A percentile compares a stretch with the other conserved stretches of the same genome.
These are phyloP conservation scores for Coriaria nepalensis DNA, from an alignment of 306 rosid genomes.

Conservation along the genomic window DNA sequence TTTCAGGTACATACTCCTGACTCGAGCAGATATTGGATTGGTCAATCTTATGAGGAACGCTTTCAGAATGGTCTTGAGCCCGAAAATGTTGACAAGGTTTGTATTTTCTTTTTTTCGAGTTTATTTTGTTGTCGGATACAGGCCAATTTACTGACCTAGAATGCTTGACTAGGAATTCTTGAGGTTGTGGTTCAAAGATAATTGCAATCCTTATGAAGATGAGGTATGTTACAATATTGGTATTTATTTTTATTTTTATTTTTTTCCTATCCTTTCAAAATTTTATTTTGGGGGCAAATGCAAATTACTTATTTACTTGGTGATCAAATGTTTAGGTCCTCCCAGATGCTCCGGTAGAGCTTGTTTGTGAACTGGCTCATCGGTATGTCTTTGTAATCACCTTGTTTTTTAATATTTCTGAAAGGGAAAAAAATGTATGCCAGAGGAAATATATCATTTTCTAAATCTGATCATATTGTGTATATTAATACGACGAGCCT, in stretches of 20 bases:
- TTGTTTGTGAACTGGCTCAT: conserved; percentile 86
- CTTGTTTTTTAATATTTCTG: conserved; percentile 4
- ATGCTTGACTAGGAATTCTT: conserved; percentile 64
- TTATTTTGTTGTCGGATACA: background rate
- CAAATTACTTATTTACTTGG: conserved; percentile 13
- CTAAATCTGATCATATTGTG: background rate
- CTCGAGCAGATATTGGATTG: conserved; percentile 97
- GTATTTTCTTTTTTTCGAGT: conserved; percentile 3
- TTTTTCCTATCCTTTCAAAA: background rate
- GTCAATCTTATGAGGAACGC: conserved; percentile 57
- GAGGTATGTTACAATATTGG: conserved; percentile 37
- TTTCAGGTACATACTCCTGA: conserved; percentile 91
- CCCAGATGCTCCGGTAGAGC: conserved; percentile 92
- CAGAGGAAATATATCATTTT: background rate
- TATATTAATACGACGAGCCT: conserved; percentile 4
- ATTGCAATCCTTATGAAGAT: conserved; percentile 89
- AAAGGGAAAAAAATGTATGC: background rate
- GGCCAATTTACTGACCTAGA: conserved; percentile 2
- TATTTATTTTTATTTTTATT: conserved; percentile 3
- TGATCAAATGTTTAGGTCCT: conserved; percentile 51
- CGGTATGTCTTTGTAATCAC: conserved; percentile 38
- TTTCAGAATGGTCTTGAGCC: conserved; percentile 78
- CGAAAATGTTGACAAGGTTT: conserved; percentile 89
- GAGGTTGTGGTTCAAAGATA: conserved; percentile 92
- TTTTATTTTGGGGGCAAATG: background rate